Evolutionary conservation across 208 protist genomes (phyloP).

Genomic region (Wallacemonas sp.): DNA sequence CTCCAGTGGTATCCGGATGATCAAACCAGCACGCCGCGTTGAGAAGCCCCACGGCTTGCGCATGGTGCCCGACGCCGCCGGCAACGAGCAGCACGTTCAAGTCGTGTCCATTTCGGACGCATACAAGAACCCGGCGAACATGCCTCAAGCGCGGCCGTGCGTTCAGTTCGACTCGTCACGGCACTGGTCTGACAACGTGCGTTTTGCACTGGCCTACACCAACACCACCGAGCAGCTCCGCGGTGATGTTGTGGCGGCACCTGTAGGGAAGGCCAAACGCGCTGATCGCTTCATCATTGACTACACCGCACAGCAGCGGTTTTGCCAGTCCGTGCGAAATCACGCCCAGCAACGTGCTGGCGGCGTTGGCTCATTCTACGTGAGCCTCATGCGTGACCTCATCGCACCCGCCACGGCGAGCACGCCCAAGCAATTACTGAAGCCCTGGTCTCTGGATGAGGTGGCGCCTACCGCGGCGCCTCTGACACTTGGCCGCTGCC

Average conservation of each 20-base stretch:
- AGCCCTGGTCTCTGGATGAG: slow-evolving; percentile 47
- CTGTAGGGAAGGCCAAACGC: slow-evolving; percentile 26
- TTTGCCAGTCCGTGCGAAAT: slow-evolving; percentile 75
- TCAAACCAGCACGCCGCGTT: slow-evolving; percentile 21
- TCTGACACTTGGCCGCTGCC: slow-evolving; percentile 57
- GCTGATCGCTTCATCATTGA: slow-evolving; percentile 23
- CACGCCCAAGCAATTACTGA: slow-evolving; percentile 20
- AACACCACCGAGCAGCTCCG: slow-evolving; percentile 37
- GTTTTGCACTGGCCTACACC: slow-evolving; percentile 36
- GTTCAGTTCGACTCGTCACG: slow-evolving; percentile 40
- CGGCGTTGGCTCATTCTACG: slow-evolving; percentile 77
- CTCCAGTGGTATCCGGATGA: slow-evolving; percentile 39
- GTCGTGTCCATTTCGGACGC: slow-evolving; percentile 72
- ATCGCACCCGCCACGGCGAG: slow-evolving; percentile 39
- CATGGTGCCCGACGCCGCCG: slow-evolving; percentile 35
- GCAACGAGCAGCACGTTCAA: slow-evolving; percentile 61
- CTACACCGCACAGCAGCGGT: slow-evolving; percentile 60
- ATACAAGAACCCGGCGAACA: slow-evolving; percentile 69
- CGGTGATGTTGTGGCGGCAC: slow-evolving; percentile 15
- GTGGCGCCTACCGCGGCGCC: slow-evolving; percentile 22
- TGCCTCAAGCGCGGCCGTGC: slow-evolving; percentile 33
- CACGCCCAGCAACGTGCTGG: slow-evolving; percentile 63
- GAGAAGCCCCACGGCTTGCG: slow-evolving; percentile 67
- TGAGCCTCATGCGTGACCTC: slow-evolving; percentile 60
- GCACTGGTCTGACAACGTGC: slow-evolving; percentile 23